Base-by-base conservation (phyloP, 2,329 filamentous ascomycete genomes). In the Clonostachys chloroleuca region DNA sequence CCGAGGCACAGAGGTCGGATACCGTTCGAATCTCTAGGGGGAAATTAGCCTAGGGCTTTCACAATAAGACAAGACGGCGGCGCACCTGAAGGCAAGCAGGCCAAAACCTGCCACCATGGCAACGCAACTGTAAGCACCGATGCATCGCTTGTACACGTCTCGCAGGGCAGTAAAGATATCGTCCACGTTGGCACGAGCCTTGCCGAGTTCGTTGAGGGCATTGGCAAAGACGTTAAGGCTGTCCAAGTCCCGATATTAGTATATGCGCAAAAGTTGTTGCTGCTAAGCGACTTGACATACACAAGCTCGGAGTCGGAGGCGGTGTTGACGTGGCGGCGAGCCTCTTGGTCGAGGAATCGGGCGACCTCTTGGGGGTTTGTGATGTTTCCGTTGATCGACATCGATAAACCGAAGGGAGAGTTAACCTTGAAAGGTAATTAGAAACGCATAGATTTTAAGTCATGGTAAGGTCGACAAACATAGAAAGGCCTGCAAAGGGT, bases 221-320 rank as follows among this genome's bases (percentile, higher is more conserved):
- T 88, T 82, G 20, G 91, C 92, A 56, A 92, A 95, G 55, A 95
- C 80, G 66, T 96, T 96, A 51, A 96, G 76, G 74, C 63, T 65
- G 33, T 8, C 33, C 14, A 35, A 13, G 24, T 30, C 24, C 24
- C 24, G 24, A 30, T 30, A 30, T 30, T 30, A 30, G 24, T 30
- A 30, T 30, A 10, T 30, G 8, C 24, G 24, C 24, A 30, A 30
- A 10, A 30, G 4, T 8, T 2, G 24, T 40, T 17, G 5, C 6
- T 30, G 24, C 24, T 10, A 10, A 10, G 3, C 10, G 12, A 6
- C 33, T 6, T 10, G 6, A 41, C 54, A 7, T 48, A 57, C 72
- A 94, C 88, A 51, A 92, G 70, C 70, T 95, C 91, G 56, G 85
- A 90, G 69, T 95, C 90, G 49, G 86, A 91, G 59, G 95, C 89